Conservation (phyloP, 1,284 basidiomycete genomes). For the Mycena sp. region DNA sequence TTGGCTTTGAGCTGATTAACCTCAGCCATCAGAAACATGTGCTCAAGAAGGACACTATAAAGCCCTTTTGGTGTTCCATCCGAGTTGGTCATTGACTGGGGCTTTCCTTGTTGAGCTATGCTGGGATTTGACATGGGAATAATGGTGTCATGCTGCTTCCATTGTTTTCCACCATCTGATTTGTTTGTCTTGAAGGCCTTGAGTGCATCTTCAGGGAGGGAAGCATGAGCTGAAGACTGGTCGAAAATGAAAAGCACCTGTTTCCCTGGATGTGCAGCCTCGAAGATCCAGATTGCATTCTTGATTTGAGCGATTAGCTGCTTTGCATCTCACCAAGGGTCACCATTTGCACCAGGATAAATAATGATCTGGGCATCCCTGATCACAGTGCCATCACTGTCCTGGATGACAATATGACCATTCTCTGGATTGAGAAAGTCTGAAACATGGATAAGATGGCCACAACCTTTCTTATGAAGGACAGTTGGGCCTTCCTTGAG, state of each 20-base stretch:
- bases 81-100: no score
- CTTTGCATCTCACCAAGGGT: no score
- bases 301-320: no score
- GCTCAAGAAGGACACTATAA: no score
- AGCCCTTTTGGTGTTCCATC: no score
- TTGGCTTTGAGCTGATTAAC: no score
- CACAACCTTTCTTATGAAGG: no score
- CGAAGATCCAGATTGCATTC: no score
- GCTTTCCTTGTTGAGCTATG: no score
- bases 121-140: no score
- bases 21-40: no score
- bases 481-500: no score
- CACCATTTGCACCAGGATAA: background rate
- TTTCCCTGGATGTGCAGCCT: background rate
- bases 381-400: conserved; percentile 2
- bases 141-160: conserved; percentile 1
- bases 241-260: background rate
- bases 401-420: background rate
- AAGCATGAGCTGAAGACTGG: conserved; percentile 1
- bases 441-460: background rate
- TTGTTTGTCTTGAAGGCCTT: conserved; percentile 1
- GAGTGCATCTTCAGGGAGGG: background rate
- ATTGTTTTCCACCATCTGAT: conserved; percentile 7
- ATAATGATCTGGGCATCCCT: background rate
- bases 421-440: background rate